Evolutionary conservation across 768 basidiomycete genomes (phyloP), one percentile per base, ranked within the genome.

Genomic region (Leccinum arenicola): DNA sequence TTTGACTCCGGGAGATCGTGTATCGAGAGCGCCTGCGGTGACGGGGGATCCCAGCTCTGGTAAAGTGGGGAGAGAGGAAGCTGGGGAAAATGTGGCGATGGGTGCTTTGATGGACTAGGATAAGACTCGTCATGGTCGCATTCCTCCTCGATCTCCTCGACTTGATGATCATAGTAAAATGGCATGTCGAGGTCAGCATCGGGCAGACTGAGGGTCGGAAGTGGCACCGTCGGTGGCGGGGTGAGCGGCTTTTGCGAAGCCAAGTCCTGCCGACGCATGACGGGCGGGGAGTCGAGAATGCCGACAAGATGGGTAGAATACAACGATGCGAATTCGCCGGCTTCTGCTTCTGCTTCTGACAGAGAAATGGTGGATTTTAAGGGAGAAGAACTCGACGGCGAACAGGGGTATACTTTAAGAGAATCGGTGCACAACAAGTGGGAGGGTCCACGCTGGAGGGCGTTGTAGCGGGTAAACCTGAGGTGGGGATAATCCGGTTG

Each of bases 201-300:
- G 8, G 81, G 79, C 33, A 81, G 60, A 48, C 64, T 70, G 21
- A 71, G 71, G 0, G 74, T 76, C 47, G 66, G 59, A 29, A 71
- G 75, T 21, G 77, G 76, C 55, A 78, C 68, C 19, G 78, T 80
- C 36, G 77, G 74, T 17, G 79, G 79, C 54, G 79, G 80, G 19
- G 79, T 77, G 58, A 75, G 69, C 3, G 73, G 79, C 61, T 60
- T 70, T 33, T 73, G 70, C 29, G 58, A 69, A 21, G 64, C 61
- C 50, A 71, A 54, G 45, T 70, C 69, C 64, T 64, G 64, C 58
- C 73, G 70, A 31, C 68, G 70, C 66, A 75, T 68, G 53, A 72
- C 67, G 1, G 67, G 58, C 3, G 77, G 72, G 1, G 75, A 76
- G 65, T 76, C 74, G 54, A 76, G 69, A 23, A 75, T 56, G 15